Base-by-base conservation (phyloP, 345 rosid genomes). In the Lagerstroemia speciosa region DNA sequence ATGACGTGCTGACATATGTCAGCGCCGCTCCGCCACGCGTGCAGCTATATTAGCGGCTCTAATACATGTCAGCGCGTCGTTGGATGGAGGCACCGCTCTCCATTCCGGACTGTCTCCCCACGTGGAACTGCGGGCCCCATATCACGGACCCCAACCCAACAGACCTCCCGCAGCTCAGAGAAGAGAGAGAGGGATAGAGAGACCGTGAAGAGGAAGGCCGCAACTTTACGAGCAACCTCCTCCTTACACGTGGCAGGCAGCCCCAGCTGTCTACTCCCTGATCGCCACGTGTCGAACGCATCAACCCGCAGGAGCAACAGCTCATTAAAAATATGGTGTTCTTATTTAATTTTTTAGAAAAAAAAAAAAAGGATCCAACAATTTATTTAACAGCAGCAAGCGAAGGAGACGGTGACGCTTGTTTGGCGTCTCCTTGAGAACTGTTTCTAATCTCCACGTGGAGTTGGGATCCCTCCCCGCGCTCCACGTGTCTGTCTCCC, bases 401-500 rank as follows among this genome's bases (percentile, higher is more conserved):
- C 66, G 41, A 63, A 34, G 27, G 27, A 63, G 14, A 63, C 15
- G 66, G 27, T 36, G 66, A 63, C 40, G 66, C 66, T 32, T 32
- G 66, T 63, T 63, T 63, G 66, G 66, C 66, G 66, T 33, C 43
- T 63, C 66, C 66, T 63, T 15, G 43, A 63, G n/a, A 20, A 22
- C 66, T 36, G 41, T 24, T 36, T 63, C 41, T 9, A 0, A 8
- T 4, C n/a, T 31, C 40, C 66, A 63, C 66, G 66, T 63, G 66
- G 45, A 22, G 31, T 34, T 33, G 37, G 66, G 30, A n/a, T 27
- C 40, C 26, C 66, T 14, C 24, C 55, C 24, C 66, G 10, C 66
- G 41, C 41, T 62, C 66, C 66, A 62, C 40, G 66, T 62, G 66
- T 62, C 37, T 19, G 14, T 3, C 66, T 62, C 66, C 40, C n/a